Evolutionary conservation across 2,329 filamentous ascomycete species (phyloP), one percentile per base, ranked within the genome.

Genomic region (Aspergillus hortae): DNA sequence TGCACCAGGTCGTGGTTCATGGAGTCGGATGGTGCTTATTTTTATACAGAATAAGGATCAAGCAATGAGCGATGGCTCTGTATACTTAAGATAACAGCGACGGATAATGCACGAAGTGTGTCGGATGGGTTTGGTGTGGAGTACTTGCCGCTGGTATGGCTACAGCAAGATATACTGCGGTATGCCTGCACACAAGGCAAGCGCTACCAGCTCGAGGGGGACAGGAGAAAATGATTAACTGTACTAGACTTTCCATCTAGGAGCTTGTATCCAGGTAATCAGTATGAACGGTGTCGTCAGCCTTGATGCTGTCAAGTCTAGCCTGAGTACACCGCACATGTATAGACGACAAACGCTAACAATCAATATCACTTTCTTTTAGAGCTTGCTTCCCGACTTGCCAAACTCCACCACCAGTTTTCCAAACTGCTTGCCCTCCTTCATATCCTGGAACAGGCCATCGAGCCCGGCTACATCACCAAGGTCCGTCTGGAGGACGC

Each of bases 381-480:
- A 74, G 55, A 75, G 59, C 64, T 74, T 75, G 59, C 71, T 74
- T 47, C 63, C 67, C 4, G 63, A 49, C 46, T 68, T 69, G 30
- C 69, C 78, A 62, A 92, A 80, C 62, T 89, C 83, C 58, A 96
- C 83, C 1, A 96, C 90, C 61, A 97, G 71, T 74, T 97, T 97
- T 10, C 92, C 94, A 76, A 97, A 96, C 71, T 97, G 92, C 56
- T 76, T 85, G 0, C 87, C 90, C 5, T 84, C 82, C 67, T 89
- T 90, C 84, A 97, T 95, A 46, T 96, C 90, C 38, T 89, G 85
- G 67, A 96, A 97, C 47, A 96, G 70, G 0, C 77, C 78, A 54
- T 97, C 85, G 49, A 97, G 89, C n/a, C 77, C 87, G n/a, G 85
- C 79, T 6, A 95, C 61, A 61, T 92, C 86, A 48, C 88, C 85